These are phyloP conservation scores for Schizochytrium sp. DNA, from an alignment of 108 stramenopile genomes.

Conservation along the genomic window DNA sequence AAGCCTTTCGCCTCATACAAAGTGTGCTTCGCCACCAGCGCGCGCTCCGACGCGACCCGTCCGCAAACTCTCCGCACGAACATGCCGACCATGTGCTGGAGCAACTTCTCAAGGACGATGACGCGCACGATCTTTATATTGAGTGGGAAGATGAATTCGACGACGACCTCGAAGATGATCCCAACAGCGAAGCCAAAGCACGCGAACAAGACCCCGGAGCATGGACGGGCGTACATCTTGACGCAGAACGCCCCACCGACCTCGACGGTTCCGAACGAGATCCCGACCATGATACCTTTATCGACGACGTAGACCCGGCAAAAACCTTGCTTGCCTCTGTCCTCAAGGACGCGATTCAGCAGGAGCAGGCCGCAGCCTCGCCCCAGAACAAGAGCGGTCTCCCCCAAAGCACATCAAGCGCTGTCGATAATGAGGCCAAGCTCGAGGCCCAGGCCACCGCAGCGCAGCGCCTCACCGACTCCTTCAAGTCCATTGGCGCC, in stretches of 20 bases:
- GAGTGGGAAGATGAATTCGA: slow-evolving; percentile 2
- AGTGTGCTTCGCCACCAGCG: background rate
- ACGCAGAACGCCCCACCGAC: background rate
- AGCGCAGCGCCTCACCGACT: background rate
- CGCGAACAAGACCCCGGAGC: background rate
- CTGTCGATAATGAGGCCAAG: background rate
- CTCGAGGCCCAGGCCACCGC: background rate
- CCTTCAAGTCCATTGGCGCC: background rate
- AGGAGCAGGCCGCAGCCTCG: background rate
- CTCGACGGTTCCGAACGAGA: background rate
- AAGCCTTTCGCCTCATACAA: background rate
- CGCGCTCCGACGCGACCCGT: background rate
- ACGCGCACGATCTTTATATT: background rate
- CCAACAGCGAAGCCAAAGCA: background rate
- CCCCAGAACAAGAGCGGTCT: background rate
- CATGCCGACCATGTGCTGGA: background rate
- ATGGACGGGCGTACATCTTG: background rate
- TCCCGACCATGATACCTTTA: background rate
- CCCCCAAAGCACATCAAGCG: background rate
- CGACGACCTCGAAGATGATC: background rate
- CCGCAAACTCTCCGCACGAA: background rate
- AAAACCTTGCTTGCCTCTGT: background rate
- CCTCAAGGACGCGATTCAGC: background rate
- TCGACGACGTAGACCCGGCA: background rate
- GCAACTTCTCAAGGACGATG: background rate